Evolutionary conservation across 2,329 filamentous ascomycete species (phyloP).

Genomic region (Ceratocystis alfenasii): DNA sequence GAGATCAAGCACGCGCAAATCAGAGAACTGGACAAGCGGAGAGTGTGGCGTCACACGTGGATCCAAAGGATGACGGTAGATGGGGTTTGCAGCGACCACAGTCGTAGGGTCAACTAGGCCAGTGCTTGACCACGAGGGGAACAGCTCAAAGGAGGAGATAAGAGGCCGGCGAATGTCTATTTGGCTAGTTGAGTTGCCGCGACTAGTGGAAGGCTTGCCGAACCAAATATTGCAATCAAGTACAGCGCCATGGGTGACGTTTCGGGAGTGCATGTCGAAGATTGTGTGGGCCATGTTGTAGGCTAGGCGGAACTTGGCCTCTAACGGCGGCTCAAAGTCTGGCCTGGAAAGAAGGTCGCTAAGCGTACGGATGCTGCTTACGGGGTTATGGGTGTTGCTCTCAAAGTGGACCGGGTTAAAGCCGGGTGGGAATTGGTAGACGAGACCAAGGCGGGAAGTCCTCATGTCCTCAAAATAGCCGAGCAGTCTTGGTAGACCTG

Average conservation of each 20-base stretch:
- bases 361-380: constrained; percentile 44
- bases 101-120: constrained; percentile 28
- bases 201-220: constrained; percentile 37
- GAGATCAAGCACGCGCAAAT: constrained; percentile 52
- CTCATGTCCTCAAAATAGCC: constrained; percentile 66
- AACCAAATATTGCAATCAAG: constrained; percentile 57
- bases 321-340: constrained; percentile 52
- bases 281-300: constrained; percentile 61
- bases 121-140: constrained; percentile 32
- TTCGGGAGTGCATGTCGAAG: constrained; percentile 58
- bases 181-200: constrained; percentile 34
- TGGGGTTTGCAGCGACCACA: constrained; percentile 24
- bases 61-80: constrained; percentile 58
- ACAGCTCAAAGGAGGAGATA: constrained; percentile 63
- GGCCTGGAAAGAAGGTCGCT: constrained; percentile 41
- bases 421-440: constrained; percentile 59
- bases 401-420: constrained; percentile 31
- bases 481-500: constrained; percentile 48
- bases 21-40: constrained; percentile 37
- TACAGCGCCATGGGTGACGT: constrained; percentile 60
- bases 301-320: constrained; percentile 65
- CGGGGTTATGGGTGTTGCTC: constrained; percentile 32
- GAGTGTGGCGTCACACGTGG: constrained; percentile 41
- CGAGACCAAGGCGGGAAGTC: constrained; percentile 56
- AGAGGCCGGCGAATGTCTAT: constrained; percentile 57